Percentiles rank a stretch among this genome's conserved stretches.
Conservation (phyloP, 257 asterid genomes). For the Verbascum thapsus region DNA sequence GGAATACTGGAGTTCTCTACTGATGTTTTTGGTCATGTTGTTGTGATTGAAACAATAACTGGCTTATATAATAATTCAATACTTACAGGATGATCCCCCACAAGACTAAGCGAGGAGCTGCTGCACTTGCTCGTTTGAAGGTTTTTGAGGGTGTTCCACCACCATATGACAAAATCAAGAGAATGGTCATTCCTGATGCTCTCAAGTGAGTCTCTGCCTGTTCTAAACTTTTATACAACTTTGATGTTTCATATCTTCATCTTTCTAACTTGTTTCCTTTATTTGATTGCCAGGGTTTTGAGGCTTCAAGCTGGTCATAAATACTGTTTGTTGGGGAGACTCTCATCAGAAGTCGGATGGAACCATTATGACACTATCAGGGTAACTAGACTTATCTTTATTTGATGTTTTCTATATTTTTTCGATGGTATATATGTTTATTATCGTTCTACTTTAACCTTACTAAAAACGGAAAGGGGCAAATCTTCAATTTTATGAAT, state of each 20-base stretch:
- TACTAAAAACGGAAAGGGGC: no score
- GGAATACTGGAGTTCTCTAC: neutral
- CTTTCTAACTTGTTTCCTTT: neutral
- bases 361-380: slow-evolving; percentile 79
- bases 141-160: slow-evolving; percentile 81
- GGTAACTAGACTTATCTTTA: slow-evolving; percentile 40
- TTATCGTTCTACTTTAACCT: no score
- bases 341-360: slow-evolving; percentile 96
- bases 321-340: slow-evolving; percentile 77
- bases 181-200: slow-evolving; percentile 89
- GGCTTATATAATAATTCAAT: slow-evolving; percentile 1
- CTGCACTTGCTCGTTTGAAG: slow-evolving; percentile 84
- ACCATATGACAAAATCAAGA: slow-evolving; percentile 78
- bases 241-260: neutral
- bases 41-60: neutral
- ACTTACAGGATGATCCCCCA: slow-evolving; percentile 76
- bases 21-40: neutral
- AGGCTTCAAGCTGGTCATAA: slow-evolving; percentile 89
- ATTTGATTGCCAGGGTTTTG: slow-evolving; percentile 59
- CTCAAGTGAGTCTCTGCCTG: slow-evolving; percentile 55
- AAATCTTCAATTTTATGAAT: no score
- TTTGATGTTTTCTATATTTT: neutral
- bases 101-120: slow-evolving; percentile 88
- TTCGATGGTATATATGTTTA: no score
- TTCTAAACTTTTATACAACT: neutral